phyloP scores from a whole-genome alignment of 768 basidiomycete genomes.

The Hygrocybe punicea region DNA sequence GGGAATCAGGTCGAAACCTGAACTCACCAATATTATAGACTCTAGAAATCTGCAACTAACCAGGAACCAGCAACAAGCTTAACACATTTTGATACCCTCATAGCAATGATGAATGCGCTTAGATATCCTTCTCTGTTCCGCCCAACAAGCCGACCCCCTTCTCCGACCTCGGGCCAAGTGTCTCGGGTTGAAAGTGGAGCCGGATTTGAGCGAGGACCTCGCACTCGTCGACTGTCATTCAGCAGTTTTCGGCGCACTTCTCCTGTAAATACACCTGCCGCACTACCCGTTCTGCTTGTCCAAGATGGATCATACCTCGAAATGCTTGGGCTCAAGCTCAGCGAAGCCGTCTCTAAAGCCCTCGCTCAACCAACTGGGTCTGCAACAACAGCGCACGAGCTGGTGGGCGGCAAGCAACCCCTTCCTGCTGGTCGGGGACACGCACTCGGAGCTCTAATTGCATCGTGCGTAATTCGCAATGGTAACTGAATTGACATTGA shows the following conservation, averaged over 20 bases:
- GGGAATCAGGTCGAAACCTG: constrained; percentile 43
- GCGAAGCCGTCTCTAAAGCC: constrained; percentile 77
- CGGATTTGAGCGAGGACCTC: constrained; percentile 44
- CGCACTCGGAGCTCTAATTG: constrained; percentile 63
- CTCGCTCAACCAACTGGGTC: constrained; percentile 58
- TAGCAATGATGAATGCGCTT: constrained; percentile 57
- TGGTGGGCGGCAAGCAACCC: constrained; percentile 63
- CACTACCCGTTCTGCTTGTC: constrained; percentile 46
- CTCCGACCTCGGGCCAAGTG: constrained; percentile 47
- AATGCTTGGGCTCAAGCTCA: constrained; percentile 69
- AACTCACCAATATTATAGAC: constrained; percentile 30
- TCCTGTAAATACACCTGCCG: constrained; percentile 37
- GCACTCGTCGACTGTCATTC: constrained; percentile 49
- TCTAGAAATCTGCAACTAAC: constrained; percentile 28
- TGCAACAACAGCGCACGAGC: constrained; percentile 48
- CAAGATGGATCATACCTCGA: constrained; percentile 82
- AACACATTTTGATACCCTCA: constrained; percentile 8
- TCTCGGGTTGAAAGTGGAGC: constrained; percentile 40
- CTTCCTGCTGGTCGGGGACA: constrained; percentile 72
- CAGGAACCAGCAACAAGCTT: constrained; percentile 4
- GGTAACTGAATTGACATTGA: constrained; percentile 11
- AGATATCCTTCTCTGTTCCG: constrained; percentile 67
- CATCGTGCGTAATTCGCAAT: constrained; percentile 51
- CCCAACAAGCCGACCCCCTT: constrained; percentile 58
- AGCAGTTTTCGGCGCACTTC: constrained; percentile 57